Percentiles rank a stretch among this genome's conserved stretches.
Conservation (phyloP, 2,329 filamentous ascomycete genomes). For the Neurospora sp. region DNA sequence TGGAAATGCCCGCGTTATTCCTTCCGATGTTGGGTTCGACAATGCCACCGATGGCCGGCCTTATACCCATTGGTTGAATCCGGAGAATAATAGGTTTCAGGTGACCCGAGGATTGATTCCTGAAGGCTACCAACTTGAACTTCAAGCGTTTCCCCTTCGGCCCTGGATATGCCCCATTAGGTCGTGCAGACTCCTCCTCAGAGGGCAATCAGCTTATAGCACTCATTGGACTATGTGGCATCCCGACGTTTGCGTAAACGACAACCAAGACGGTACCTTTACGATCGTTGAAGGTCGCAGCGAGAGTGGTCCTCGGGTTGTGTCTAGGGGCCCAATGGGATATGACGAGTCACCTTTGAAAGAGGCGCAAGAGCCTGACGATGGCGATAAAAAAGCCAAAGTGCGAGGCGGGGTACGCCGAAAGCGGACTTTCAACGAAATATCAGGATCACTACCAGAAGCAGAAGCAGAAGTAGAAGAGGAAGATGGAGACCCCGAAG, state of each 20-base stretch:
- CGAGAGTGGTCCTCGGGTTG: not conserved
- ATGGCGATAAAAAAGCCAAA: not conserved
- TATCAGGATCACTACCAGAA: not conserved
- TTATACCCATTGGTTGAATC: slow-evolving; percentile 7
- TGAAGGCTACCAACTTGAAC: slow-evolving; percentile 5
- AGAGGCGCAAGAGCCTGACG: not conserved
- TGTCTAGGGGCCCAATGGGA: not conserved
- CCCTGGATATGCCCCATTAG: slow-evolving; percentile 12
- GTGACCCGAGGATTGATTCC: slow-evolving; percentile 8
- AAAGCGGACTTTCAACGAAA: not conserved
- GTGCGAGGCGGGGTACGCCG: not conserved
- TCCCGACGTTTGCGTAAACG: slow-evolving; percentile 5
- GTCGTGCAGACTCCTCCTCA: slow-evolving; percentile 8
- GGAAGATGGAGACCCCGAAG: not conserved
- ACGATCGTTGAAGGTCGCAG: slow-evolving; percentile 4
- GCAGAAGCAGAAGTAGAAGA: not conserved
- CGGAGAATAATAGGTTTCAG: not conserved
- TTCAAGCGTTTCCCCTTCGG: not conserved
- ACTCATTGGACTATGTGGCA: slow-evolving; percentile 7
- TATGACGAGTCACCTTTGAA: not conserved
- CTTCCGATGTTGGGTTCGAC: not conserved
- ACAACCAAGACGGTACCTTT: slow-evolving; percentile 14
- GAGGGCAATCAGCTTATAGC: not conserved
- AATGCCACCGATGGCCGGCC: slow-evolving; percentile 2
- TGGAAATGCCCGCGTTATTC: not conserved